These are phyloP conservation scores for Apiospora pterosperma DNA, from an alignment of 2,329 filamentous ascomycete genomes.

Conservation along the genomic window DNA sequence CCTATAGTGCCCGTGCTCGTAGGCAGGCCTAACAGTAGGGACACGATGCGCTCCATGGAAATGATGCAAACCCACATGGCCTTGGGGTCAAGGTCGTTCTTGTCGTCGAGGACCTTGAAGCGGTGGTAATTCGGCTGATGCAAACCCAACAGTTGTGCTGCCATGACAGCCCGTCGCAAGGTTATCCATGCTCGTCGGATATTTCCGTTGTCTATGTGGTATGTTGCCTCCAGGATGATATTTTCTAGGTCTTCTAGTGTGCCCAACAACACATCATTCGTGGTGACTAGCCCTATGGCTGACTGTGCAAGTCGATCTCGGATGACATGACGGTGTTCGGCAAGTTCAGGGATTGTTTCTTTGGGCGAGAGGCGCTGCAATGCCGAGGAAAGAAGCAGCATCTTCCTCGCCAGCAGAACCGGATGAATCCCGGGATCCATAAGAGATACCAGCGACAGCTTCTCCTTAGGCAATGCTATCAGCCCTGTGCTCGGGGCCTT, in stretches of 20 bases:
- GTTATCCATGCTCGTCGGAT: neutral
- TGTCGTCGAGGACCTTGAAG: neutral
- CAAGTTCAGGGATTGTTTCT: neutral
- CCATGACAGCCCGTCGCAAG: neutral
- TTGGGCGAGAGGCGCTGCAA: neutral
- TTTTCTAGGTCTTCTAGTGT: neutral
- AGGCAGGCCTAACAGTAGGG: neutral
- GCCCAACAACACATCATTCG: neutral
- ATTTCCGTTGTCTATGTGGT: neutral
- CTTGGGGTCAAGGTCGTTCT: neutral
- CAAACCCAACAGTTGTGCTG: neutral
- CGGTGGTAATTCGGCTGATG: neutral
- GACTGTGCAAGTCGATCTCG: neutral
- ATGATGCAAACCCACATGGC: neutral
- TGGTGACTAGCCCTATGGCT: neutral
- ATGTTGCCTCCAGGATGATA: neutral
- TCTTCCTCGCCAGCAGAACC: neutral
- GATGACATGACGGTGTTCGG: neutral
- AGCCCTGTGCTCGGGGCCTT: neutral
- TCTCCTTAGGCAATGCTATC: neutral
- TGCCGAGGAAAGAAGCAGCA: neutral
- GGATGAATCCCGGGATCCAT: neutral
- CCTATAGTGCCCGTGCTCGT: neutral
- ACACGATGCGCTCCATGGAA: neutral
- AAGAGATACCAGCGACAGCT: neutral